Evolutionary conservation across 2,329 filamentous ascomycete species (phyloP).

Genomic region (Fusarium bactridioides): DNA sequence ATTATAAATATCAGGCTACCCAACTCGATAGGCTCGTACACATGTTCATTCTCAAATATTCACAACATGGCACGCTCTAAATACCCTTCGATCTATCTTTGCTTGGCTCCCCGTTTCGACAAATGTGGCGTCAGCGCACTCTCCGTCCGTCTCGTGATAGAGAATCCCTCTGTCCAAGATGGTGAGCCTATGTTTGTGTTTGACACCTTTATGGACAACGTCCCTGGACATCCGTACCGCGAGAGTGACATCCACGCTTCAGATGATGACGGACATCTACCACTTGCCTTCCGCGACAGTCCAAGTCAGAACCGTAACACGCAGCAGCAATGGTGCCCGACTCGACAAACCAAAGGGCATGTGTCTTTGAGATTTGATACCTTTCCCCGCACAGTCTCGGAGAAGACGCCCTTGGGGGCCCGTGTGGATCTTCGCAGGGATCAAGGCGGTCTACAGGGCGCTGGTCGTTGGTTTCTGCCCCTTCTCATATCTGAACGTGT

Average conservation of each 20-base stretch:
- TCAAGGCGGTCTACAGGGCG: background rate
- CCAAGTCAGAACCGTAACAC: background rate
- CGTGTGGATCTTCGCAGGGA: background rate
- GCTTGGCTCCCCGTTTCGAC: background rate
- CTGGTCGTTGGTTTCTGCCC: background rate
- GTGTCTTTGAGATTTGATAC: background rate
- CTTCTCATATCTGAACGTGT: background rate
- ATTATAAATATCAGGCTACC: background rate
- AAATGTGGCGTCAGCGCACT: background rate
- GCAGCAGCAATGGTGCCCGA: background rate
- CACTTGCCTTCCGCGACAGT: background rate
- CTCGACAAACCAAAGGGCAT: background rate
- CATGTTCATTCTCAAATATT: background rate
- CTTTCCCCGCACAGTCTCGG: background rate
- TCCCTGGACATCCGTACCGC: background rate
- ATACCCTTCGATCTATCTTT: background rate
- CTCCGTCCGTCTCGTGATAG: background rate
- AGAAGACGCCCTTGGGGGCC: background rate
- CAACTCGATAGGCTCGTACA: background rate
- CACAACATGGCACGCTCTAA: background rate
- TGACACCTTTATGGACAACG: background rate
- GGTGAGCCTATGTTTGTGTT: background rate
- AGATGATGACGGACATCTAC: background rate
- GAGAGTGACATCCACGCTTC: background rate
- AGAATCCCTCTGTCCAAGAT: background rate